These are phyloP conservation scores for Gossypium arboreum DNA, from an alignment of 345 rosid species.

Conservation along the genomic window DNA sequence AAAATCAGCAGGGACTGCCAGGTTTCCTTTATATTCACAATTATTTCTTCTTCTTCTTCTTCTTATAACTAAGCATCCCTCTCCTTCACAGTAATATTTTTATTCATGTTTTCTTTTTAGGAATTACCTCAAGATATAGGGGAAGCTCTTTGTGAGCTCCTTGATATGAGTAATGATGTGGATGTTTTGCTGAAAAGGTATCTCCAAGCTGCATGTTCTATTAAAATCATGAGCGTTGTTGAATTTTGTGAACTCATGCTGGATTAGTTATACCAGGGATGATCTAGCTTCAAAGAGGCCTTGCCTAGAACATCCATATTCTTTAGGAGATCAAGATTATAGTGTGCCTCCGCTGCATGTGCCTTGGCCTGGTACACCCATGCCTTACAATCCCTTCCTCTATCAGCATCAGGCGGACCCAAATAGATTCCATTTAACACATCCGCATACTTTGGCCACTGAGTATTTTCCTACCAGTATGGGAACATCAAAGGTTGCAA, in stretches of 20 bases:
- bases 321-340: slow-evolving; percentile 53
- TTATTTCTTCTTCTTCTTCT: slow-evolving; percentile 1
- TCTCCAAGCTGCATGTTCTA: slow-evolving; percentile 9
- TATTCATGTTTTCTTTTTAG: slow-evolving; percentile 34
- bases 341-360: slow-evolving; percentile 30
- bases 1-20: slow-evolving; percentile 98
- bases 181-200: slow-evolving; percentile 53
- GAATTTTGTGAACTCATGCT: slow-evolving; percentile 18
- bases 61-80: neutral
- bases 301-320: slow-evolving; percentile 49
- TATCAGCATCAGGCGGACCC: slow-evolving; percentile 58
- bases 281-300: slow-evolving; percentile 52
- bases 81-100: neutral
- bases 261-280: slow-evolving; percentile 37
- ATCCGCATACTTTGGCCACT: slow-evolving; percentile 37
- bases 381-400: slow-evolving; percentile 43
- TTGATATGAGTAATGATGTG: slow-evolving; percentile 55
- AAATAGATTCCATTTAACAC: slow-evolving; percentile 44
- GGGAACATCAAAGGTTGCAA: slow-evolving; percentile 39
- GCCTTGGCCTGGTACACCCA: slow-evolving; percentile 39
- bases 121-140: slow-evolving; percentile 87
- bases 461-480: slow-evolving; percentile 35
- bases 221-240: slow-evolving; percentile 16
- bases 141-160: slow-evolving; percentile 86
- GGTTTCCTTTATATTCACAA: slow-evolving; percentile 37